These are phyloP conservation scores for Mallotus repandus DNA, from an alignment of 441 rosid species.

Conservation along the genomic window DNA sequence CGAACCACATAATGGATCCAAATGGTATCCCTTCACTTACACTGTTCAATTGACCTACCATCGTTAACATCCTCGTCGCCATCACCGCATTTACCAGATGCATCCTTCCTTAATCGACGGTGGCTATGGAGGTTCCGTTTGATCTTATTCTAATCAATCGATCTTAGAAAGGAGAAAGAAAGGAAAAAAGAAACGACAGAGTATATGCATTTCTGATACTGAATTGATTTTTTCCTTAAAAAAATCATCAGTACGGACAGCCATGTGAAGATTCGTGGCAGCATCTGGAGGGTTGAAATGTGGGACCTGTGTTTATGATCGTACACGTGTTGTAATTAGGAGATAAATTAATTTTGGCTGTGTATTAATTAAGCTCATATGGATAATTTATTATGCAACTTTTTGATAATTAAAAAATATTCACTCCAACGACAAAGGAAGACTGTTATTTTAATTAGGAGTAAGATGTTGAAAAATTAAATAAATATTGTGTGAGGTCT, in stretches of 20 bases:
- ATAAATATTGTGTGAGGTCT: no score
- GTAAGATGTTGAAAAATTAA: no score
- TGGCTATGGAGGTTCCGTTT: neutral
- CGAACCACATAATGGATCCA: conserved; percentile 63
- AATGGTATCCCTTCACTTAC: conserved; percentile 36
- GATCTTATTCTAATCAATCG: no score
- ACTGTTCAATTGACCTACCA: conserved; percentile 32
- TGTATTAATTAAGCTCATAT: no score
- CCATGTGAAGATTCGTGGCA: neutral
- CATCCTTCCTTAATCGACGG: conserved; percentile 21
- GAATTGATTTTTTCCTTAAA: neutral
- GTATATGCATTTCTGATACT: neutral
- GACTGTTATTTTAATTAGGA: no score
- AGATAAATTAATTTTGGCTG: no score
- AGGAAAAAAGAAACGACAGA: neutral
- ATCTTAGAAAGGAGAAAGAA: neutral
- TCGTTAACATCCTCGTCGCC: conserved; percentile 53
- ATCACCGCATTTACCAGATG: conserved; percentile 57
- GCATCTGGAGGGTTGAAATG: neutral
- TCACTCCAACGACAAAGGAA: no score
- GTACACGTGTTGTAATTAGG: neutral
- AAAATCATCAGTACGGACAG: neutral
- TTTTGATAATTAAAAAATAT: no score
- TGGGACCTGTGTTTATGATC: neutral
- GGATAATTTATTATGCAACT: no score